A percentile compares a stretch with the other conserved stretches of the same genome.
Conservation (phyloP, 108 stramenopile genomes). For the Pseudonitzschia delicatissima region DNA sequence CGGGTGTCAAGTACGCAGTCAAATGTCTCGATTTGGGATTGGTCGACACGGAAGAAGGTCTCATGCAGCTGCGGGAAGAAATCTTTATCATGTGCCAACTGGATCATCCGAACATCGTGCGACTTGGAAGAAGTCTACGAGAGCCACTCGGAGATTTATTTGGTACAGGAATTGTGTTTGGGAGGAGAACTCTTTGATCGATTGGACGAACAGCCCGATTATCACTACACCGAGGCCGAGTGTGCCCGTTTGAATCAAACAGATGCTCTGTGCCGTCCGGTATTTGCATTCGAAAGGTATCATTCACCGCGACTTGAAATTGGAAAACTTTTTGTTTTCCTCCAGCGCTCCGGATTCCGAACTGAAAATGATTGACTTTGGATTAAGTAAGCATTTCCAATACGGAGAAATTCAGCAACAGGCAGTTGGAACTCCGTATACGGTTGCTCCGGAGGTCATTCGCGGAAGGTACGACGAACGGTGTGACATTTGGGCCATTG, state of each 20-base stretch:
- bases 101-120: slow-evolving; percentile 88
- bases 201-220: slow-evolving; percentile 86
- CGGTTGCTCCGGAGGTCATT: slow-evolving; percentile 87
- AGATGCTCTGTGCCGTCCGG: slow-evolving; percentile 87
- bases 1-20: slow-evolving; percentile 73
- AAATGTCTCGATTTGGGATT: slow-evolving; percentile 83
- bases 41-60: slow-evolving; percentile 69
- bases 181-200: slow-evolving; percentile 96
- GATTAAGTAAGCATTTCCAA: slow-evolving; percentile 89
- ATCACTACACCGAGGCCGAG: slow-evolving; percentile 91
- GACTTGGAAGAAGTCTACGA: slow-evolving; percentile 82
- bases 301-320: slow-evolving; percentile 87
- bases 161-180: slow-evolving; percentile 92
- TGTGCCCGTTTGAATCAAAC: slow-evolving; percentile 85
- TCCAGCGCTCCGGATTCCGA: slow-evolving; percentile 52
- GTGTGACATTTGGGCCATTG: slow-evolving; percentile 87
- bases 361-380: slow-evolving; percentile 98
- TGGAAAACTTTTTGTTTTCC: slow-evolving; percentile 88
- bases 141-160: slow-evolving; percentile 78
- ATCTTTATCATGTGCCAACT: slow-evolving; percentile 90
- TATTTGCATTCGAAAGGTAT: slow-evolving; percentile 93
- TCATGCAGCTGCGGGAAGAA: slow-evolving; percentile 77
- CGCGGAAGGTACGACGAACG: slow-evolving; percentile 81
- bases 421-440: slow-evolving; percentile 88
- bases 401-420: slow-evolving; percentile 83